phyloP scores from a whole-genome alignment of 2,329 filamentous ascomycete species.

The Ceratocystiopsis brevicomis region DNA sequence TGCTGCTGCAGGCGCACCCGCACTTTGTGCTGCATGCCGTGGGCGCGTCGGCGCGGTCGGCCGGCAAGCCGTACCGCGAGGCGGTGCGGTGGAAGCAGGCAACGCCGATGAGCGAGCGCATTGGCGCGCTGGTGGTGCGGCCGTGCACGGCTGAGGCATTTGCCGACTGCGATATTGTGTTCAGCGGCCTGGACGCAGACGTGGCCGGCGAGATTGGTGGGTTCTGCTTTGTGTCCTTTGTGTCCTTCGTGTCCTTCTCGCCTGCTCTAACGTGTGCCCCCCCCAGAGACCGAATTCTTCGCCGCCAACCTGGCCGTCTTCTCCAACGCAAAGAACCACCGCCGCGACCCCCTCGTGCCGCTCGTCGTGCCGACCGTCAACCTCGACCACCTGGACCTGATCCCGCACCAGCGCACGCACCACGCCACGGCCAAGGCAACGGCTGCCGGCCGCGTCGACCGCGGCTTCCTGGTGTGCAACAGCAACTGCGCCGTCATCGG shows the following conservation, averaged over 20 bases:
- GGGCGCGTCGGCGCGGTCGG: constrained; percentile 74
- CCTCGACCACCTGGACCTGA: constrained; percentile 66
- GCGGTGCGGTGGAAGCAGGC: constrained; percentile 92
- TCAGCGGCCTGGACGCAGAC: constrained; percentile 81
- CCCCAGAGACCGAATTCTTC: constrained; percentile 70
- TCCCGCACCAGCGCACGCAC: constrained; percentile 68
- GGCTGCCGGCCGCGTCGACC: constrained; percentile 33
- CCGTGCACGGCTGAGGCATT: constrained; percentile 72
- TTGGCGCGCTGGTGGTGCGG: constrained; percentile 68
- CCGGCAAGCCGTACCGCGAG: constrained; percentile 87
- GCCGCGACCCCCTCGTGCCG: constrained; percentile 73
- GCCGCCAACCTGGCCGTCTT: constrained; percentile 79
- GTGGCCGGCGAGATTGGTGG: constrained; percentile 78
- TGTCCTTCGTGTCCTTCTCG: neutral
- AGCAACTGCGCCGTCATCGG: constrained; percentile 97
- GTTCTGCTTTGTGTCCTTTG: neutral
- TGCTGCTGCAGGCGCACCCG: constrained; percentile 75
- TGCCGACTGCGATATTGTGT: constrained; percentile 77
- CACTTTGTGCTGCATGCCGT: constrained; percentile 73
- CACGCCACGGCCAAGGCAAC: constrained; percentile 22
- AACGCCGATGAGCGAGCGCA: constrained; percentile 50
- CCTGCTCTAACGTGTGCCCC: neutral
- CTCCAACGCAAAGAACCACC: constrained; percentile 96
- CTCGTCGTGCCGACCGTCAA: constrained; percentile 93
- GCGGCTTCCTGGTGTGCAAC: constrained; percentile 92